Evolutionary conservation across 768 basidiomycete species (phyloP).

Genomic region (Mycena chlorophos): DNA sequence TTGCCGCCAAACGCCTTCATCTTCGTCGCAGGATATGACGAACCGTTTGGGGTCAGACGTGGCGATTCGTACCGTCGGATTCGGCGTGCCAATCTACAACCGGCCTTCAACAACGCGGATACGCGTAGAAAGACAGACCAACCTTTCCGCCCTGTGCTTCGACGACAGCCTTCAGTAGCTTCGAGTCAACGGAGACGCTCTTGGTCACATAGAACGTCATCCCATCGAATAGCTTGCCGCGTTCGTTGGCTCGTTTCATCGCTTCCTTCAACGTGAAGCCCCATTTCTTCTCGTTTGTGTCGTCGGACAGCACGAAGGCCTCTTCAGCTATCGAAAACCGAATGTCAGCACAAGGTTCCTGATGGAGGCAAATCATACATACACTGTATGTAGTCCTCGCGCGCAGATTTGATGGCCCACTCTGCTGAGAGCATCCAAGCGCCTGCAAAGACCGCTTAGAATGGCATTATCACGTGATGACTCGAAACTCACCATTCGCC

Average conservation of each 20-base stretch:
- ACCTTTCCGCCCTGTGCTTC: slow-evolving; percentile 73
- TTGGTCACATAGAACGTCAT: slow-evolving; percentile 78
- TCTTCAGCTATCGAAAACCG: slow-evolving; percentile 54
- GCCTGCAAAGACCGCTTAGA: slow-evolving; percentile 24
- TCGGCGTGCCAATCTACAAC: slow-evolving; percentile 43
- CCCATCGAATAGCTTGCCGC: slow-evolving; percentile 59
- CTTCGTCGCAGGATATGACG: slow-evolving; percentile 67
- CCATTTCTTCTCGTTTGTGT: slow-evolving; percentile 63
- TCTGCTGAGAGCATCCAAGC: slow-evolving; percentile 62
- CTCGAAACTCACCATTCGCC: slow-evolving; percentile 30
- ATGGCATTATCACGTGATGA: neutral
- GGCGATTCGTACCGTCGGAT: slow-evolving; percentile 57
- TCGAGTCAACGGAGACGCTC: slow-evolving; percentile 53
- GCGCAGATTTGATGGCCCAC: slow-evolving; percentile 68
- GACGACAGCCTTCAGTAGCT: slow-evolving; percentile 69
- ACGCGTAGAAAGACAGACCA: slow-evolving; percentile 17
- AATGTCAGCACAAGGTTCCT: neutral
- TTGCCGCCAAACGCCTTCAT: slow-evolving; percentile 65
- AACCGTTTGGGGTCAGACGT: slow-evolving; percentile 52
- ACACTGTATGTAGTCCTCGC: slow-evolving; percentile 63
- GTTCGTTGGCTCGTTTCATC: slow-evolving; percentile 54
- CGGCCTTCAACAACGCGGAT: slow-evolving; percentile 6
- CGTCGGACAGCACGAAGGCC: slow-evolving; percentile 60
- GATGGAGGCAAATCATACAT: slow-evolving; percentile 29
- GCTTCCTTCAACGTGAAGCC: slow-evolving; percentile 63